phyloP scores from a whole-genome alignment of 225 moss, liverwort and hornwort genomes.

The Pseudisothecium myosuroides region DNA sequence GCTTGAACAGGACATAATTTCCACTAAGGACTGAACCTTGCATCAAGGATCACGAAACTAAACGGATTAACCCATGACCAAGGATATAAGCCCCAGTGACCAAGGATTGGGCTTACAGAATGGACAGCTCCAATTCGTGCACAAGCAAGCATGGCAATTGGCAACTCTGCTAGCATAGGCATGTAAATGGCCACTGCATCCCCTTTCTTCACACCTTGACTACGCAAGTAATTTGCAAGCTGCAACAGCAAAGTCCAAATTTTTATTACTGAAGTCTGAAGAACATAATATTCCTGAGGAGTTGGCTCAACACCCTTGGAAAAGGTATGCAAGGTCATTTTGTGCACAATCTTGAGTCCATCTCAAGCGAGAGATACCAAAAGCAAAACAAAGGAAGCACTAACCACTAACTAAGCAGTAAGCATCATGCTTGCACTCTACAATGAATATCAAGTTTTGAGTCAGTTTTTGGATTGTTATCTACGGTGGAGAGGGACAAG shows the following conservation, averaged over 20 bases:
- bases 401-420: too few species aligned
- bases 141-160: constrained; percentile 94
- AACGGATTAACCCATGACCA: not conserved
- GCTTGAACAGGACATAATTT: not conserved
- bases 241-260: not conserved
- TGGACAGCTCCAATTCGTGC: constrained; percentile 97
- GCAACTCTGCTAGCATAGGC: constrained; percentile 88
- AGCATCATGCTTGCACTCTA: not conserved
- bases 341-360: not conserved
- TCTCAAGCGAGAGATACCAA: not conserved
- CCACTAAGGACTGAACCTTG: not conserved
- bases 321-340: not conserved
- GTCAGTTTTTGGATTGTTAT: not conserved
- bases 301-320: not conserved
- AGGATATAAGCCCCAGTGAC: not conserved
- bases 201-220: constrained; percentile 80
- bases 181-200: constrained; percentile 96
- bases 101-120: constrained; percentile 44
- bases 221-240: constrained; percentile 87
- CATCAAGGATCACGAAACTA: not conserved
- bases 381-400: not conserved
- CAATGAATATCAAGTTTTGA: not conserved
- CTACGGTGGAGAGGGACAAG: not conserved
- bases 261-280: not conserved
- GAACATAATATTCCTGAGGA: not conserved